Evolutionary conservation across 768 basidiomycete genomes (phyloP), one percentile per base, ranked within the genome.

Genomic region (Hericium erinaceus): DNA sequence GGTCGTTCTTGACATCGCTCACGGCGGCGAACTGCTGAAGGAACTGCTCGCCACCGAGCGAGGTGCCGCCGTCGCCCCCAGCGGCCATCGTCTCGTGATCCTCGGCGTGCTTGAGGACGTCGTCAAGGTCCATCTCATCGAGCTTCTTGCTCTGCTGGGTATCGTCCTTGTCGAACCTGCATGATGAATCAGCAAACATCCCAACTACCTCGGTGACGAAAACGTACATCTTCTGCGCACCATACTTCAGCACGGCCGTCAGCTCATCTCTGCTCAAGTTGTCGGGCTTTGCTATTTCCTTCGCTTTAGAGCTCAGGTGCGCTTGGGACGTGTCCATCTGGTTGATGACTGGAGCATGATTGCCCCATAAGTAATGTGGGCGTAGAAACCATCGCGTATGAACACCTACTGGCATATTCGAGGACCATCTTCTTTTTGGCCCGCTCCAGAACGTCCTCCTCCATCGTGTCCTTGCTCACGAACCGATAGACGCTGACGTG

Each of bases 361-460:
- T 46, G 9, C 6, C 33, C 8, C 33, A 6, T 33, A 33, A 33
- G 33, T 6, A 33, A 50, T 39, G 50, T 12, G 54, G 33, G 18
- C 20, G 10, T 12, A 44, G 39, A 58, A 33, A 53, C 15, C 22
- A 54, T 48, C 56, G n/a, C 40, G 56, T 55, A 58, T 53, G 33
- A 24, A 16, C 28, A 89, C 94, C 69, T 72, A 98, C 95, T 98
- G 46, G 97, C 97, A 77, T 98, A 97, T 72, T 99, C 97, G 61
- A 99, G 77, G 48, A 98, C 93, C 97, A 98, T 98, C 77, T 99
- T 98, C 77, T 93, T 92, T 80, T 95, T 95, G 11, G 97, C 97
- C 54, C 95, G 82, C 74, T 99, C 95, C 49, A 99, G 81, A 18
- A 98, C 89, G 67, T 98, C 97, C 74, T 98, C 97, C 73, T 98